Percentiles rank a stretch among this genome's conserved stretches.
Evolutionary conservation across 179 eudicot species (phyloP).

Genomic region (Silene noctiflora): DNA sequence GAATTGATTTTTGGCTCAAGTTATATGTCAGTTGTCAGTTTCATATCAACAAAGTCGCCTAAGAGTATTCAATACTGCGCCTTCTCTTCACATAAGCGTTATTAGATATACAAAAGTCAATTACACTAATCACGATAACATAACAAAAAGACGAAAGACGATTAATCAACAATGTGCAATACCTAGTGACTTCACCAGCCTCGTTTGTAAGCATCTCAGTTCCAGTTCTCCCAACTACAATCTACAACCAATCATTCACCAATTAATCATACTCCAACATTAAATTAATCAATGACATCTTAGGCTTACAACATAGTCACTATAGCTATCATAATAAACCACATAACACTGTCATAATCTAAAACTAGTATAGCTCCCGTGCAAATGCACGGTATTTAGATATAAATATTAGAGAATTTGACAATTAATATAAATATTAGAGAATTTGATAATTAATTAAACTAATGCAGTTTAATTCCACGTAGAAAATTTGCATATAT

Average conservation of each 20-base stretch:
- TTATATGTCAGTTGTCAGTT: too few species aligned
- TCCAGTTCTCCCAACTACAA: slow-evolving; percentile 89
- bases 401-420: too few species aligned
- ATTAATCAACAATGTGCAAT: slow-evolving; percentile 10
- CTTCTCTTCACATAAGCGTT: background rate
- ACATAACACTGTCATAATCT: too few species aligned
- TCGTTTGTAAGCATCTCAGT: slow-evolving; percentile 93
- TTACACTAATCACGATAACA: background rate
- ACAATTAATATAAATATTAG: too few species aligned
- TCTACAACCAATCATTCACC: too few species aligned
- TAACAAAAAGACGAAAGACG: background rate
- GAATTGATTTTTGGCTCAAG: background rate
- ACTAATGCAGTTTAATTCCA: too few species aligned
- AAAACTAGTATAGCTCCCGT: too few species aligned
- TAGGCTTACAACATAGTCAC: background rate
- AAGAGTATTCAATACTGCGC: background rate
- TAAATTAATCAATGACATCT: background rate
- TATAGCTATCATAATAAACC: background rate
- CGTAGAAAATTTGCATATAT: too few species aligned
- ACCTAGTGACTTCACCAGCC: slow-evolving; percentile 99
- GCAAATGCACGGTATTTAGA: too few species aligned
- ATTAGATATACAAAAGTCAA: background rate
- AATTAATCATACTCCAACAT: background rate
- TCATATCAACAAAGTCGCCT: too few species aligned
- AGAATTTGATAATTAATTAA: too few species aligned